Percentiles rank a stretch among this genome's conserved stretches.
These are phyloP conservation scores for Penicillium angulare DNA, from an alignment of 495 filamentous ascomycete species.

Conservation along the genomic window DNA sequence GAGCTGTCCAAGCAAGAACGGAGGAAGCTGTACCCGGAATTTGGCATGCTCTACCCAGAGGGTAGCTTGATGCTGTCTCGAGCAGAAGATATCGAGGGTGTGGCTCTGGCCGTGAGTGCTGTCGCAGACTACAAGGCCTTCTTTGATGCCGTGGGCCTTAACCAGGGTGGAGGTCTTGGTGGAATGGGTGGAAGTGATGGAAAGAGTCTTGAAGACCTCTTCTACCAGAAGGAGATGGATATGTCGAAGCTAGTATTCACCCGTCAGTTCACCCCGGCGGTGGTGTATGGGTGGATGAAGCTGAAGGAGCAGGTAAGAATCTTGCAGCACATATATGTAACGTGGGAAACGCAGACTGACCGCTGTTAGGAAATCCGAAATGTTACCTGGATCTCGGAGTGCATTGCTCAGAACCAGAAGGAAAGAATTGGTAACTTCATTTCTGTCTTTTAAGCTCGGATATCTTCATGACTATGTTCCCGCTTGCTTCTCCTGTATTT, in stretches of 20 bases:
- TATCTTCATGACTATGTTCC: conserved; percentile 13
- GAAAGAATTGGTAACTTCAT: conserved; percentile 98
- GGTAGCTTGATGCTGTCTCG: conserved; percentile 93
- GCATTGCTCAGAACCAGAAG: conserved; percentile 99
- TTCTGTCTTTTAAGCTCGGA: conserved; percentile 72
- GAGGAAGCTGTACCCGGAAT: conserved; percentile 92
- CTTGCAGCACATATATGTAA: neutral
- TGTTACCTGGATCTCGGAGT: conserved; percentile 99
- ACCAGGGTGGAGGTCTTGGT: conserved; percentile 79
- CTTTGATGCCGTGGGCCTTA: conserved; percentile 89
- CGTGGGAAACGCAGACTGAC: conserved; percentile 25
- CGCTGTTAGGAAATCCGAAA: conserved; percentile 89
- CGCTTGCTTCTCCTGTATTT: conserved; percentile 16
- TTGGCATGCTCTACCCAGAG: conserved; percentile 88
- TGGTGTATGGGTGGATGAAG: conserved; percentile 98
- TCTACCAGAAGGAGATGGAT: conserved; percentile 99
- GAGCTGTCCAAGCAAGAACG: conserved; percentile 92
- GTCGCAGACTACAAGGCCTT: conserved; percentile 88
- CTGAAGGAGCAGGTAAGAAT: conserved; percentile 86
- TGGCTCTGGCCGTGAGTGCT: conserved; percentile 87
- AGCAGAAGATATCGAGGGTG: conserved; percentile 92
- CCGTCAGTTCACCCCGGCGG: conserved; percentile 89
- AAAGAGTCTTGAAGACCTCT: conserved; percentile 93
- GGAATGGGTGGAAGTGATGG: conserved; percentile 67
- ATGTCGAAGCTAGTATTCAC: conserved; percentile 93